phyloP scores from a whole-genome alignment of 2,329 filamentous ascomycete species.

The Calonectria hongkongensis region DNA sequence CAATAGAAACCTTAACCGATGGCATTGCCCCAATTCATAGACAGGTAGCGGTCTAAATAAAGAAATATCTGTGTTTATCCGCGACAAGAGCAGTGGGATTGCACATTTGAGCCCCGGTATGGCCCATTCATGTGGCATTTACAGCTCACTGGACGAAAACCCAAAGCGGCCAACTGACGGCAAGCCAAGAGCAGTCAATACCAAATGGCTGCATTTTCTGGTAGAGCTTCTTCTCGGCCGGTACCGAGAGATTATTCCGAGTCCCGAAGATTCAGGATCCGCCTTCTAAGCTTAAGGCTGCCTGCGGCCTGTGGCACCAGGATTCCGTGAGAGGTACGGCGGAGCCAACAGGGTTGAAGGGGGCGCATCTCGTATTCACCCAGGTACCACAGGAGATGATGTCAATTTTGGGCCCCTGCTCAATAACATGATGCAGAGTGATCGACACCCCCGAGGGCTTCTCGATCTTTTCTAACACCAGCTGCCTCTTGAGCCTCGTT shows the following conservation, averaged over 20 bases:
- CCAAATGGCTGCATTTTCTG: background rate
- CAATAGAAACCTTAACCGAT: background rate
- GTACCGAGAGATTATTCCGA: background rate
- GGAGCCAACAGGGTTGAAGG: background rate
- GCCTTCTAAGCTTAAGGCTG: background rate
- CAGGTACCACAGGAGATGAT: background rate
- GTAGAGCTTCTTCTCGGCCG: background rate
- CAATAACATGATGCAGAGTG: constrained; percentile 4
- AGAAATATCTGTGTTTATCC: background rate
- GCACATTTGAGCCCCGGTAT: background rate
- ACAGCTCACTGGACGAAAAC: background rate
- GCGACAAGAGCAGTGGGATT: background rate
- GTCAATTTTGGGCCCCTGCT: background rate
- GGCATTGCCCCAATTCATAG: background rate
- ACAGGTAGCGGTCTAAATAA: background rate
- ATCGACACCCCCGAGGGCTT: background rate
- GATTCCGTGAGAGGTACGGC: background rate
- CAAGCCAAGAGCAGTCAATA: background rate
- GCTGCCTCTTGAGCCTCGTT: background rate
- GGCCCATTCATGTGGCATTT: background rate
- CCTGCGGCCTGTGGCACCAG: background rate
- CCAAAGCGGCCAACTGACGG: background rate
- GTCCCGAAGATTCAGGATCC: background rate
- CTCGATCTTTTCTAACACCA: background rate
- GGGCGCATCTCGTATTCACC: constrained; percentile 1